These are phyloP conservation scores for Davidsoniella australis DNA, from an alignment of 2,329 filamentous ascomycete species.

Conservation along the genomic window DNA sequence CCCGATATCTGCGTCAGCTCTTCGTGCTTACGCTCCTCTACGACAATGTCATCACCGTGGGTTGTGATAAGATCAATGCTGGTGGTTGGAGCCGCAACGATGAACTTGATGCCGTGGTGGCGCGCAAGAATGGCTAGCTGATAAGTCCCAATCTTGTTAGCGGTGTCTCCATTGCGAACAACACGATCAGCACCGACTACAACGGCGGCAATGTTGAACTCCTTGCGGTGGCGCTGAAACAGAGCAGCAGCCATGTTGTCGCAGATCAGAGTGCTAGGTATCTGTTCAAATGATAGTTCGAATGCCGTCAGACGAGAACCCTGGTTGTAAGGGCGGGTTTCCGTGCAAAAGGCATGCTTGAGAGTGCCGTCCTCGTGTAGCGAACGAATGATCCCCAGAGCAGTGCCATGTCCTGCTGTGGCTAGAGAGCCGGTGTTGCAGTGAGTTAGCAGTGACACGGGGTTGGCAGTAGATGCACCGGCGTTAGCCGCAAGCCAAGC, in stretches of 20 bases:
- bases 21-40: slow-evolving; percentile 67
- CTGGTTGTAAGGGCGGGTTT: slow-evolving; percentile 96
- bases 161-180: slow-evolving; percentile 90
- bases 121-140: slow-evolving; percentile 76
- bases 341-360: slow-evolving; percentile 81
- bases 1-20: slow-evolving; percentile 80
- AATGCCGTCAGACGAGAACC: slow-evolving; percentile 88
- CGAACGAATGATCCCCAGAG: slow-evolving; percentile 80
- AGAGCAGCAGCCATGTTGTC: slow-evolving; percentile 93
- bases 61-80: slow-evolving; percentile 76
- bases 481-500: slow-evolving; percentile 58
- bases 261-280: slow-evolving; percentile 80
- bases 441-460: slow-evolving; percentile 78
- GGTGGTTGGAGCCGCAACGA: slow-evolving; percentile 86
- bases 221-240: slow-evolving; percentile 44
- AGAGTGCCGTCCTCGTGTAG: slow-evolving; percentile 50
- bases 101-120: slow-evolving; percentile 79
- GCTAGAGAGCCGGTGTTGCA: slow-evolving; percentile 96
- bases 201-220: slow-evolving; percentile 62
- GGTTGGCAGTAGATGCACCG: slow-evolving; percentile 25
- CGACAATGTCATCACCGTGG: slow-evolving; percentile 65
- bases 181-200: slow-evolving; percentile 92
- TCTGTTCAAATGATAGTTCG: slow-evolving; percentile 84
- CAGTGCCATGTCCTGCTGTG: slow-evolving; percentile 94
- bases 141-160: slow-evolving; percentile 97